These are phyloP conservation scores for Galeopsis tetrahit DNA, from an alignment of 257 asterid species.

Conservation along the genomic window DNA sequence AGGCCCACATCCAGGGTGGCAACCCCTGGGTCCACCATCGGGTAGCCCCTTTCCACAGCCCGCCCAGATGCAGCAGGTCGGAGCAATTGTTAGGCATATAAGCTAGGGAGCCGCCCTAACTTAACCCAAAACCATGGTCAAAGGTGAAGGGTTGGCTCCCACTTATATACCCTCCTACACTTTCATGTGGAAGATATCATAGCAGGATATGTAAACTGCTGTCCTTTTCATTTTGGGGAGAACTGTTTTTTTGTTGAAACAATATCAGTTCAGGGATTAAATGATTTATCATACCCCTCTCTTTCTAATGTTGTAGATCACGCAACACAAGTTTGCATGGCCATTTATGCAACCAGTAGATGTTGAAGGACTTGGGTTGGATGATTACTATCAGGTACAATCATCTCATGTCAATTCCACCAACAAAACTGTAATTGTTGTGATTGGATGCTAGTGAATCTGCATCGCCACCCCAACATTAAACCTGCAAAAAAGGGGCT, in stretches of 20 bases:
- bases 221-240: slow-evolving; percentile 15
- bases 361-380: slow-evolving; percentile 91
- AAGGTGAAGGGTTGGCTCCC: too few relatives aligned
- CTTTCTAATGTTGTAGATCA: slow-evolving; percentile 58
- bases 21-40: too few relatives aligned
- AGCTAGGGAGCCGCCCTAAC: too few relatives aligned
- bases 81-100: too few relatives aligned
- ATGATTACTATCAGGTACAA: slow-evolving; percentile 82
- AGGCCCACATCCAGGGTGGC: too few relatives aligned
- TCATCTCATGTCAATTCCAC: slow-evolving; percentile 10
- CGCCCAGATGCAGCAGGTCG: too few relatives aligned
- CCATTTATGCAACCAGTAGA: slow-evolving; percentile 98
- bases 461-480: background rate
- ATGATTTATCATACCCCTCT: slow-evolving; percentile 27
- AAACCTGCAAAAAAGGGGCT: background rate
- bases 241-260: background rate
- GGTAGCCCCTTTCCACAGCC: too few relatives aligned
- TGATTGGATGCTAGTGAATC: slow-evolving; percentile 25
- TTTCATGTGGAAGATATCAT: too few relatives aligned
- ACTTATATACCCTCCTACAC: too few relatives aligned
- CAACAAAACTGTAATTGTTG: slow-evolving; percentile 9
- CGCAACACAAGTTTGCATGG: slow-evolving; percentile 98
- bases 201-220: slow-evolving; percentile 16
- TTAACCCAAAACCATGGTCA: too few relatives aligned
- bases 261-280: slow-evolving; percentile 4